Evolutionary conservation across 345 rosid species (phyloP), one percentile per base, ranked within the genome.

Genomic region (Sonneratia alba): DNA sequence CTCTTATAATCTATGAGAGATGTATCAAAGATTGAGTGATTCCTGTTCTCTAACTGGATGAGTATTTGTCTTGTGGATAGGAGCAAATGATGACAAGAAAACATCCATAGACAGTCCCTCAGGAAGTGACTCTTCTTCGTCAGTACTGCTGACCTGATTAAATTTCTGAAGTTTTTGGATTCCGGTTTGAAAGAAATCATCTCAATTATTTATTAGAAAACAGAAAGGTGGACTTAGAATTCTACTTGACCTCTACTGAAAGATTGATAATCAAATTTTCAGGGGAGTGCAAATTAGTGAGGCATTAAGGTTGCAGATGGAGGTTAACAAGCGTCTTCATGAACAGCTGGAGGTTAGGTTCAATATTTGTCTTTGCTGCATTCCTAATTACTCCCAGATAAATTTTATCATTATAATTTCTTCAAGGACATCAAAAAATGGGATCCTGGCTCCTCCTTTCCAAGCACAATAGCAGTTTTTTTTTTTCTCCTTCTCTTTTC

Each of bases 251-350:
- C n/a, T 11, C 38, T 42, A 1, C 21, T 47, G 15, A 51, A 21
- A 55, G 32, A 22, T 70, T 5, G 21, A 36, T 40, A 12, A 70
- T 70, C 8, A 51, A 7, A 57, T 43, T 59, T 59, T 16, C 61
- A 72, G 79, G 42, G 72, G 79, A 72, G 19, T 68, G 75, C 79
- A 68, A 68, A 59, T 76, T 36, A 67, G 68, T 19, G 79, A 76
- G 48, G 75, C 75, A 36, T 37, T 72, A 36, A 67, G 63, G 69
- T 36, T 76, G 69, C 75, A 76, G 68, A 76, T 76, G 79, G 79
- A 76, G 64, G 79, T 76, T 61, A 69, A 76, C 34, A 76, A 72
- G 68, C 75, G 79, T 34, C 79, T 72, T 24, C 79, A 76, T 22
- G 79, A 76, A 62, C 79, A 76, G 68, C 72, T 76, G 12, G 79